Evolutionary conservation across 1,139 yeast genomes (phyloP), one percentile per base, ranked within the genome.

Genomic region (Sugiyamaella japonica): DNA sequence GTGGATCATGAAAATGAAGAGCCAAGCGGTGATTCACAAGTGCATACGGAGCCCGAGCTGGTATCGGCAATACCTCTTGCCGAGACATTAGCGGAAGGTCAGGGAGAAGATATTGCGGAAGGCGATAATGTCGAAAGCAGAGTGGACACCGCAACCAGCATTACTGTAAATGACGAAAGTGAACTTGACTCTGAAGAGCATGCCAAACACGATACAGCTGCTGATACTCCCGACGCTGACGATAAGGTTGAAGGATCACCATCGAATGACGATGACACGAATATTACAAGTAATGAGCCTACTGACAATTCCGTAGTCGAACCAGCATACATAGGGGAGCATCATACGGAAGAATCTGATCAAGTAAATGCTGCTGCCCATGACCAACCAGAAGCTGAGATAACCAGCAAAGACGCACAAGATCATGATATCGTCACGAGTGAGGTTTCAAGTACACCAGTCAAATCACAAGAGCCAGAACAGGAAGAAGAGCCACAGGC

Each of bases 151-250:
- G 3, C 6, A 20, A 6, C 25, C 6, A 20, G 8, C 16, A 12
- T 13, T 39, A 9, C 3, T 3, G 28, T 16, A 12, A 40, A 36
- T 37, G 42, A 32, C 36, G 13, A 41, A 36, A 13, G n/a, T 25
- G 16, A 36, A 28, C 20, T 16, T 4, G 9, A 34, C 40, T 20
- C n/a, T 45, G 41, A 45, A 23, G 13, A 36, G 49, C 23, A 32
- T 8, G 41, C 40, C 23, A 4, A 32, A 39, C 40, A 9, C 17
- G 31, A 10, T 44, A 12, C 49, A 45, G 41, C 49, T 45, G 34
- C 13, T 45, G 34, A 45, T 45, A 15, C 34, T 45, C 34, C 20
- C 36, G 36, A 45, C 36, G n/a, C 20, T 42, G 20, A 42, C 29
- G 46, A 36, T 42, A 42, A 42, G 46, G 32, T 28, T 28, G 32